Evolutionary conservation across 2,329 filamentous ascomycete genomes (phyloP).

Genomic region (Pseudocercospora musae): DNA sequence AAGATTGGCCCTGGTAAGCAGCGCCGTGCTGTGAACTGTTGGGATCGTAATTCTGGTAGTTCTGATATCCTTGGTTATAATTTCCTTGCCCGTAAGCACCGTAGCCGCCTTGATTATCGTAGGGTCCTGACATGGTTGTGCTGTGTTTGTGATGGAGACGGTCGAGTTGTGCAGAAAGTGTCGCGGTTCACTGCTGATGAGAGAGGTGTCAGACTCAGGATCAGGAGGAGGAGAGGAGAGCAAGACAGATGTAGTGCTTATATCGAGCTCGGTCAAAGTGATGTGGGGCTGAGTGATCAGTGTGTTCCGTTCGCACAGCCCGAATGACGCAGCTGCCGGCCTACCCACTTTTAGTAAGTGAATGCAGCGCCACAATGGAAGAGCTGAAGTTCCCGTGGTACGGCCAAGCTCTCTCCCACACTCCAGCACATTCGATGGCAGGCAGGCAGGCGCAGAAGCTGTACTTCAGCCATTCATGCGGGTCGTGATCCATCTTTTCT

Average conservation of each 20-base stretch:
- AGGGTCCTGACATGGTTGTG: conserved; percentile 50
- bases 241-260: not conserved
- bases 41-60: not conserved
- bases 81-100: conserved; percentile 19
- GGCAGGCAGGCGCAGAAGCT: too few species aligned
- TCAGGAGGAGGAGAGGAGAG: not conserved
- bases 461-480: too few species aligned
- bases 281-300: conserved; percentile 1
- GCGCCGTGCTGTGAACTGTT: not conserved
- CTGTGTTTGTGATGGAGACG: not conserved
- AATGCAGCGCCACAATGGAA: conserved; percentile 1
- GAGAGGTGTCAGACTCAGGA: not conserved
- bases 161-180: not conserved
- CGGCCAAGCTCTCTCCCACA: not conserved
- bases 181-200: not conserved
- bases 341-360: not conserved
- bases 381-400: not conserved
- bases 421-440: not conserved
- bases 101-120: conserved; percentile 39
- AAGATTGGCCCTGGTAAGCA: not conserved
- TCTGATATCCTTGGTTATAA: conserved; percentile 3
- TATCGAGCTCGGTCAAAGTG: not conserved
- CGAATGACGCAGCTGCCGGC: not conserved
- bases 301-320: not conserved
- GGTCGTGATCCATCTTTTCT: not conserved